Evolutionary conservation across 2,329 filamentous ascomycete genomes (phyloP), one percentile per base, ranked within the genome.

Genomic region (Penicillium sclerotigenum): DNA sequence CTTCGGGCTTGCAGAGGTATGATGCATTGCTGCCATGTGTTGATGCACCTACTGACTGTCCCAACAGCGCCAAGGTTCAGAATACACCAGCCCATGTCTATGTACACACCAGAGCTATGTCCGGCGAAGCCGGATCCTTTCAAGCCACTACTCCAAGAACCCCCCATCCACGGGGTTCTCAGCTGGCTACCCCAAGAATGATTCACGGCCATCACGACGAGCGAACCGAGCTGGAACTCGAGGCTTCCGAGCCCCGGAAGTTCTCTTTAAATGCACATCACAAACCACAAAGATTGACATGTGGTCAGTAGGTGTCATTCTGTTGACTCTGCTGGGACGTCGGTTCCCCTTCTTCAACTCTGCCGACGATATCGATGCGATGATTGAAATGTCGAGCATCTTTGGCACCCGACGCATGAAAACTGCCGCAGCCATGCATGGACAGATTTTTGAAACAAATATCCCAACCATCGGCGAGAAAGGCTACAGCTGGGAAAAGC

Each of bases 281-380:
- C 94, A 99, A 73, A 95, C 88, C 4, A 93, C 89, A 41, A 88
- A 93, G 65, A 94, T 99, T 64, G 94, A 99, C 71, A 88, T 99
- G 63, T 99, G 94, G 94, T 96, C 91, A 24, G 92, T 88, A 0
- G 94, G 94, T 40, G 92, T 99, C n/a, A 96, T 99, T 53, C 82
- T 99, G 2, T 80, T 99, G n/a, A 99, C 94, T 0, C 88, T 99
- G 60, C 80, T 99, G 14, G 93, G 90, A 38, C 88, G 89, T 54
- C 87, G 94, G 4, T 99, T 99, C 67, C 94, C 94, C 1, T 99
- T 99, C 76, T 99, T 99, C 81, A 97, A 99, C 76, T 96, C 90
- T 43, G 88, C 91, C n/a, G 94, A 99, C 72, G 94, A 99, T 67
- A 89, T 99, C 46, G 94, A 99, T 70, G 94, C 94, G 49, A 88